These are phyloP conservation scores for Yarrowia keelungensis DNA, from an alignment of 805 yeast genomes.

Conservation along the genomic window DNA sequence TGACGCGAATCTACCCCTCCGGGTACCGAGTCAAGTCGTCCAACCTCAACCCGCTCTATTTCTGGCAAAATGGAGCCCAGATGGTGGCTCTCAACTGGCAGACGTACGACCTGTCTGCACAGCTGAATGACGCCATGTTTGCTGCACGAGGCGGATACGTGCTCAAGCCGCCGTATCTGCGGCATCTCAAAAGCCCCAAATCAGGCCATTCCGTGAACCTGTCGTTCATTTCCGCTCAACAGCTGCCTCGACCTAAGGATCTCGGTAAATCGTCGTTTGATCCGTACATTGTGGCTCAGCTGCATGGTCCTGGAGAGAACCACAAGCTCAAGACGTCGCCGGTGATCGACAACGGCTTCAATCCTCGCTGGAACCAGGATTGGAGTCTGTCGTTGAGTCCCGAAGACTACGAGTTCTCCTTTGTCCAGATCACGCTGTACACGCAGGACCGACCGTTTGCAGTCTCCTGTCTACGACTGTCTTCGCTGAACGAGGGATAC, in stretches of 20 bases:
- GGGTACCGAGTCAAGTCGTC: constrained; percentile 75
- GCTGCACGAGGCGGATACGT: constrained; percentile 74
- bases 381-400: constrained; percentile 46
- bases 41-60: constrained; percentile 78
- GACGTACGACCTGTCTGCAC: constrained; percentile 87
- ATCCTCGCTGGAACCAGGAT: constrained; percentile 78
- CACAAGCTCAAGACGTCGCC: constrained; percentile 39
- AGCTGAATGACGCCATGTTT: constrained; percentile 84
- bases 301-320: constrained; percentile 54
- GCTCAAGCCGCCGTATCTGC: constrained; percentile 67
- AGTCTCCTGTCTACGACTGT: constrained; percentile 63
- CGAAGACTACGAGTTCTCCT: constrained; percentile 49
- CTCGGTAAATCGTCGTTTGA: constrained; percentile 58
- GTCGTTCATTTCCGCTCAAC: constrained; percentile 78
- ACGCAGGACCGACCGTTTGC: constrained; percentile 58
- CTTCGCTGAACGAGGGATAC: constrained; percentile 76
- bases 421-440: constrained; percentile 50
- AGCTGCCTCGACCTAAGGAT: constrained; percentile 73
- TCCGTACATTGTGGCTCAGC: constrained; percentile 68
- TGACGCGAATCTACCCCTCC: constrained; percentile 90
- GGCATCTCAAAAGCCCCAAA: constrained; percentile 44
- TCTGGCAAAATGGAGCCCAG: constrained; percentile 88
- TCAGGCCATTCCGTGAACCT: constrained; percentile 47
- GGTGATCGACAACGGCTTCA: constrained; percentile 71
- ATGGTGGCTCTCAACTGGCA: constrained; percentile 99